Evolutionary conservation across 148 eudicot genomes (phyloP), one percentile per base, ranked within the genome.

Genomic region (Agrostemma githago): DNA sequence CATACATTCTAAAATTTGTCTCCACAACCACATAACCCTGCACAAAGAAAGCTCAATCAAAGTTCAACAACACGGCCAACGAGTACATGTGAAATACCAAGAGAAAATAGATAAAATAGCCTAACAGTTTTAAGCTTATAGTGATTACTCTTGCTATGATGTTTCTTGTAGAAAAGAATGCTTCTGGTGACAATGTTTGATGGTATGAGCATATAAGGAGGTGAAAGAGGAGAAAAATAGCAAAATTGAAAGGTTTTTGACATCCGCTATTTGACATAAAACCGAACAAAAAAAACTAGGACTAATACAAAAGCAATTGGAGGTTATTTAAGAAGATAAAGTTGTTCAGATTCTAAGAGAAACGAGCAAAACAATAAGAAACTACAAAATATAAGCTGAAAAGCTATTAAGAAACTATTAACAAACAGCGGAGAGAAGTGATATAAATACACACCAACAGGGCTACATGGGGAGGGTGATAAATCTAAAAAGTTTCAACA

Each of bases 21-120:
- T 95, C 99, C 84, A 95, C 90, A 20, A 92, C 97, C 74, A 95
- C 89, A 81, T 83, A 92, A 53, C 99, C 99, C 99, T 92, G 96
- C 77, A 72, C 70, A 59, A 68, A 46, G 46, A 64, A 73, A 54
- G 26, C 6, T 26, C n/a, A 10, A 4, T 62, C 70, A 34, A 51
- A 68, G 60, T 63, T 68, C 4, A 68, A 11, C 20, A 61, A 5
- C 8, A 72, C 7, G 38, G 40, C 8, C 48, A 54, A 61, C 2
- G 16, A 37, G 59, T 17, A 68, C 0, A 61, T 34, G 38, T 74
- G 59, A 41, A 53, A 41, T 39, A 19, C 41, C 48, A 42, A 60
- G 19, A 44, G 48, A 8, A 48, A 8, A 41, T 14, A 44, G 14
- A 53, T 60, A 37, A 26, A 15, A 5, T 8, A 60, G 58, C 66